phyloP scores from a whole-genome alignment of 2,329 filamentous ascomycete genomes.

The Fusarium penzigii region DNA sequence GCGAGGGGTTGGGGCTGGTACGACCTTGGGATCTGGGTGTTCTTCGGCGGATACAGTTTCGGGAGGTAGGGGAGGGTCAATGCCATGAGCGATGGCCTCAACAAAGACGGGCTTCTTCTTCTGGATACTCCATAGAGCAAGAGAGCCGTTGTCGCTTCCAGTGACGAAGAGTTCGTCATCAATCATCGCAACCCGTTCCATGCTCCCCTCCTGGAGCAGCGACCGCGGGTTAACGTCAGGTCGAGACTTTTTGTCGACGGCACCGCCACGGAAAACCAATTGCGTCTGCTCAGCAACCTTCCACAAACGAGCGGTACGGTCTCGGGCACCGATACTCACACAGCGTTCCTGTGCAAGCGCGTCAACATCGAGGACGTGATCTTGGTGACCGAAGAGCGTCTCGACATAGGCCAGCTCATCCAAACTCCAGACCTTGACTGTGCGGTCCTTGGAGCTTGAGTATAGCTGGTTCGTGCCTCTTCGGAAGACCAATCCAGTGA shows the following conservation, averaged over 20 bases:
- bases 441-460: constrained; percentile 86
- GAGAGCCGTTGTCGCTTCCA: constrained; percentile 84
- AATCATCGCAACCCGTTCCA: constrained; percentile 89
- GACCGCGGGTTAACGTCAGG: constrained; percentile 50
- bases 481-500: constrained; percentile 83
- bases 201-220: constrained; percentile 74
- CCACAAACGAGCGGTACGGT: constrained; percentile 91
- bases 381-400: constrained; percentile 94
- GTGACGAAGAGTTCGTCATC: constrained; percentile 90
- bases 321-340: constrained; percentile 84
- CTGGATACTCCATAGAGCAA: constrained; percentile 84
- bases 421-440: constrained; percentile 92
- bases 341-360: constrained; percentile 85
- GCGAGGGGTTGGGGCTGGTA: constrained; percentile 69
- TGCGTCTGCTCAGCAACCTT: constrained; percentile 96
- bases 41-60: constrained; percentile 73
- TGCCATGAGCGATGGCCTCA: constrained; percentile 77
- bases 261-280: constrained; percentile 89
- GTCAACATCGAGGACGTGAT: constrained; percentile 82
- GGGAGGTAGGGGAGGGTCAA: constrained; percentile 70
- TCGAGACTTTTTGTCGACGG: constrained; percentile 54
- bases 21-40: constrained; percentile 58
- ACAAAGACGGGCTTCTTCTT: constrained; percentile 95
- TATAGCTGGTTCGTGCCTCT: constrained; percentile 90
- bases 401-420: constrained; percentile 93